Base-by-base conservation (phyloP, 2,329 filamentous ascomycete species). In the Fusarium floridanum region DNA sequence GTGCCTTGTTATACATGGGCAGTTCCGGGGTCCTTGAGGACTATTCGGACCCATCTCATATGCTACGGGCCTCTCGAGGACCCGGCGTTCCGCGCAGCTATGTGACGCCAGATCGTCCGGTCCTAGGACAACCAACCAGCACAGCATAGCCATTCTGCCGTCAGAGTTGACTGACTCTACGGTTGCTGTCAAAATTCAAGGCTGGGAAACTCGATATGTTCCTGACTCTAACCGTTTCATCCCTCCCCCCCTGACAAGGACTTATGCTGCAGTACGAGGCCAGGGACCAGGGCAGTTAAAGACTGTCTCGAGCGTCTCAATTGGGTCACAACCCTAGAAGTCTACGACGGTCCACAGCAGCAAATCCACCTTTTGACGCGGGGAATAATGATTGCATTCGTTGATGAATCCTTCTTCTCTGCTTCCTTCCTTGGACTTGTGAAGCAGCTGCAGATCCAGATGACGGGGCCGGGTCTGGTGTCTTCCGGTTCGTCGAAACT, bases 211-310 rank as follows among this genome's bases (percentile, higher is more conserved):
- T 53, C 37, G 53, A 57, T 66, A 45, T 76, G 70, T 68, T 68
- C 67, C 71, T 68, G 27, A 70, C 69, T 53, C 67, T 56, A 50
- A 55, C 50, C 61, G 77, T 78, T 79, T 78, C 70, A 78, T 73
- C 63, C 62, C 61, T 73, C 67, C 64, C 67, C 67, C 70, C 72
- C 73, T 71, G 73, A 73, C 41, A 62, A 61, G 62, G 63, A 59
- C 56, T 69, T 37, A 55, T 32, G 45, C 24, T 61, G 61, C 53
- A 37, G 59, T 53, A 11, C 24, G 10, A 57, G 61, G 55, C 76
- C 66, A 73, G 76, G 50, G 76, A 68, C 29, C 65, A 70, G 71
- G 76, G 66, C 41, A 61, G 63, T 60, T 67, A 20, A 36, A 24
- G 66, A 36, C 59, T 55, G 68, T 73, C 66, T 73, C 61, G 39